Evolutionary conservation across 2,329 filamentous ascomycete genomes (phyloP).

Genomic region (Chaetoscypha palmicola): DNA sequence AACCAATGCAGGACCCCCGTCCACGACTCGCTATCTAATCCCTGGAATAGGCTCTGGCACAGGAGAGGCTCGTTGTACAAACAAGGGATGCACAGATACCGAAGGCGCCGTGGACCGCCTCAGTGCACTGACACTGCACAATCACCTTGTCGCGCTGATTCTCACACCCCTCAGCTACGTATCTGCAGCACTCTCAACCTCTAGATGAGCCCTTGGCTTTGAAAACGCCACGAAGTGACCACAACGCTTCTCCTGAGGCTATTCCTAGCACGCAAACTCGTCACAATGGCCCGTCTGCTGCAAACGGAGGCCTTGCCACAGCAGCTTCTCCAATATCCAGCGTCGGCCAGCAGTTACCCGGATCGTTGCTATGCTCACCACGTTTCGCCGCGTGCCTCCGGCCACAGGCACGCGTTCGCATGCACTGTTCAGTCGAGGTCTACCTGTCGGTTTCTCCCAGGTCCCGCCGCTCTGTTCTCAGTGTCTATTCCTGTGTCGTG

Average conservation of each 20-base stretch:
- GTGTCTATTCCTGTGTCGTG: slow-evolving; percentile 5
- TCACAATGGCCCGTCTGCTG: slow-evolving; percentile 11
- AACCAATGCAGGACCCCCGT: slow-evolving; percentile 24
- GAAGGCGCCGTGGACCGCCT: slow-evolving; percentile 23
- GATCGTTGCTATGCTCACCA: slow-evolving; percentile 21
- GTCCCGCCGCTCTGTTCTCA: slow-evolving; percentile 8
- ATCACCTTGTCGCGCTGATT: slow-evolving; percentile 22
- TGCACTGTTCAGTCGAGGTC: slow-evolving; percentile 12
- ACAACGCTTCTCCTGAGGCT: slow-evolving; percentile 11
- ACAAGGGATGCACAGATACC: slow-evolving; percentile 20
- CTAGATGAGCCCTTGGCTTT: slow-evolving; percentile 9
- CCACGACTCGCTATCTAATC: slow-evolving; percentile 20
- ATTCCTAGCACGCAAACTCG: slow-evolving; percentile 15
- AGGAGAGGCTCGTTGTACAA: slow-evolving; percentile 24
- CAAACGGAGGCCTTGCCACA: slow-evolving; percentile 15
- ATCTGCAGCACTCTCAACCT: slow-evolving; percentile 8
- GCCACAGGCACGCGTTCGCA: slow-evolving; percentile 29
- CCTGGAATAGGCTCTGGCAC: slow-evolving; percentile 22
- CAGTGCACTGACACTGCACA: slow-evolving; percentile 22
- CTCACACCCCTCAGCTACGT: slow-evolving; percentile 17
- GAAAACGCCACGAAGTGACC: slow-evolving; percentile 11
- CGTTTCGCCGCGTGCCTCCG: slow-evolving; percentile 30
- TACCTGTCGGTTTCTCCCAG: slow-evolving; percentile 5
- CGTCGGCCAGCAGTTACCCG: slow-evolving; percentile 23
- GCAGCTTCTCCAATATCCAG: slow-evolving; percentile 9